Evolutionary conservation across 1,284 basidiomycete genomes (phyloP).

Genomic region (Cerrena zonata): DNA sequence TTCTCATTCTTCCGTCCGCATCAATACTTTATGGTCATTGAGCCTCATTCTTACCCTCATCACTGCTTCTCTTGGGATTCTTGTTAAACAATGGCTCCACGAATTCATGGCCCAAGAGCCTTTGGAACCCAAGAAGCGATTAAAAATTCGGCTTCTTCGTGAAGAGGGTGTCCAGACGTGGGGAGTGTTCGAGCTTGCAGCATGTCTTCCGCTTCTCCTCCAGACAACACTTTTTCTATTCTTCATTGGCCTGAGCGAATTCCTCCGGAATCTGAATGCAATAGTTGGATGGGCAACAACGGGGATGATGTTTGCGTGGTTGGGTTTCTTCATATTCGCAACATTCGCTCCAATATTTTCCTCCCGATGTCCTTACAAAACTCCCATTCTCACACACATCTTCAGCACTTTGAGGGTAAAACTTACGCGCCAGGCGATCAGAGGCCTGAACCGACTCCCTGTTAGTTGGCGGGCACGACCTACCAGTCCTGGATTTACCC

Average conservation of each 20-base stretch:
- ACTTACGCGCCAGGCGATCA: too few relatives aligned
- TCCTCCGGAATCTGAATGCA: constrained; percentile 30
- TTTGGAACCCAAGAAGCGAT: constrained; percentile 32
- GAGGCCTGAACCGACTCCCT: too few relatives aligned
- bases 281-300: constrained; percentile 28
- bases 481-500: too few relatives aligned
- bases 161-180: constrained; percentile 32
- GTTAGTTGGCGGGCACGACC: too few relatives aligned
- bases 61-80: constrained; percentile 18
- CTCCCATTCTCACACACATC: background rate
- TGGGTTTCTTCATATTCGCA: background rate
- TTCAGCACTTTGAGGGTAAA: too few relatives aligned
- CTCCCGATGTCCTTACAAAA: constrained; percentile 1
- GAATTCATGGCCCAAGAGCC: constrained; percentile 24
- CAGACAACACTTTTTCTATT: constrained; percentile 37
- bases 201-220: constrained; percentile 35
- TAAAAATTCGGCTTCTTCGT: constrained; percentile 33
- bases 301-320: constrained; percentile 23
- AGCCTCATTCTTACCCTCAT: constrained; percentile 21
- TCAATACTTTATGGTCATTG: constrained; percentile 34
- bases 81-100: constrained; percentile 18
- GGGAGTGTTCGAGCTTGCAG: constrained; percentile 32
- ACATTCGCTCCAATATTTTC: background rate
- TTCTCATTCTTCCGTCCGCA: constrained; percentile 24
- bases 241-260: constrained; percentile 34